Evolutionary conservation across 2,329 filamentous ascomycete species (phyloP), one percentile per base, ranked within the genome.

Genomic region (Cordyceps farinosa): DNA sequence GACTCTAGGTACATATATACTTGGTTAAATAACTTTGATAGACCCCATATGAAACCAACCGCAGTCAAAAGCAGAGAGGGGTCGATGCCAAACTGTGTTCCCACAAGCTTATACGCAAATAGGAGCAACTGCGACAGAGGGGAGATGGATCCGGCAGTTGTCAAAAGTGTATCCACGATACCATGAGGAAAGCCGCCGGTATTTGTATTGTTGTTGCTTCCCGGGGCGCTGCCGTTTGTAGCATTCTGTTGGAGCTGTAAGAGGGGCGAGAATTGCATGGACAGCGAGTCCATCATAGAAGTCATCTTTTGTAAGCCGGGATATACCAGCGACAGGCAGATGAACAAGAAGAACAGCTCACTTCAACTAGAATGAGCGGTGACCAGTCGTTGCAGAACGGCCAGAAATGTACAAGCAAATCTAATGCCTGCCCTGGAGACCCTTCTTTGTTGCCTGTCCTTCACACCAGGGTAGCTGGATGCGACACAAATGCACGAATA

Each of bases 41-140:
- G 59, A 1, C 79, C 79, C 82, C 82, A 85, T 61, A 81, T 44
- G 55, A 82, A 70, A 13, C 80, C 82, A 13, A 79, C 68, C 2
- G 77, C 62, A 3, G 79, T 79, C 34, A 85, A 71, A 11, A 84
- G 68, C 40, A 78, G 65, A 0, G 81, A 79, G 1, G 81, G 80
- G 64, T 84, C 82, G 55, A 84, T 71, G 27, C 81, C 82, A 17
- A 84, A 71, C 59, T 75, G 75, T 17, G 70, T 71, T 17, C 79
- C 80, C 5, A 82, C 68, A 45, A 80, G 69, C 29, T 79, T 76
- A 65, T 83, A 80, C 47, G 83, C 66, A 32, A 83, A 76, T 64
- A 79, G 71, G 32, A 83, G 71, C 6, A 76, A 59, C 64, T 76
- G 65, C 59, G 82, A 70, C 5, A 80, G 66, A 2, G 78, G 79